Percentiles rank a stretch among this genome's conserved stretches.
phyloP scores from a whole-genome alignment of 140 eudicot genomes.

The Oenanthe javanica region DNA sequence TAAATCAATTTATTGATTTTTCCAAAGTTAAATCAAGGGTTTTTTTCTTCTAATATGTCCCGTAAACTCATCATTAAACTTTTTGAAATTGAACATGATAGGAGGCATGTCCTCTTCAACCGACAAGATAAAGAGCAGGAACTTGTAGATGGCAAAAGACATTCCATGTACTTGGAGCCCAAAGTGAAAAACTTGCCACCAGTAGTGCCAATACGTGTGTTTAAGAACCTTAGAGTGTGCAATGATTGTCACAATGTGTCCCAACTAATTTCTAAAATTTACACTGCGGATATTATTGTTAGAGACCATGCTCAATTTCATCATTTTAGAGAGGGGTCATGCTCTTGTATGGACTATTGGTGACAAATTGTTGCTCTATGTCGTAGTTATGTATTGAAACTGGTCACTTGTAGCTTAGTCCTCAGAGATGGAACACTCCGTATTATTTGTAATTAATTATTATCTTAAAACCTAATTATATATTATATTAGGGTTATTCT shows the following conservation, averaged over 20 bases:
- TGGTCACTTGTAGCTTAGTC: no score
- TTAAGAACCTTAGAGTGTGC: constrained; percentile 44
- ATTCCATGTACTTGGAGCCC: constrained; percentile 21
- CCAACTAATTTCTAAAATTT: constrained; percentile 27
- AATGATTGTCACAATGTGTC: constrained; percentile 37
- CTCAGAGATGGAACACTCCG: no score
- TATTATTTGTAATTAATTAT: no score
- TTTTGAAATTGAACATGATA: no score
- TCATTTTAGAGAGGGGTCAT: constrained; percentile 34
- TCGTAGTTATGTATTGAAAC: no score
- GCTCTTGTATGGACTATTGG: constrained; percentile 47
- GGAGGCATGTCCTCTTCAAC: no score
- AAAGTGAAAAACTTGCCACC: constrained; percentile 34
- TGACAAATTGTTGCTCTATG: not conserved
- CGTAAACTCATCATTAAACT: no score
- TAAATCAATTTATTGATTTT: no score
- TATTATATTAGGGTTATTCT: no score
- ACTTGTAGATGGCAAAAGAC: constrained; percentile 22
- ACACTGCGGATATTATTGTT: constrained; percentile 35
- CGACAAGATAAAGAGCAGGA: constrained; percentile 23
- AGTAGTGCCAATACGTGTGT: constrained; percentile 34
- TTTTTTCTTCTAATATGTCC: no score
- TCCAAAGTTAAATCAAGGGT: no score
- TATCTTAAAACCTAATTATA: no score
- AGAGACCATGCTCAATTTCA: constrained; percentile 50